These are phyloP conservation scores for Simmondsia chinensis DNA, from an alignment of 148 eudicot species.

Conservation along the genomic window DNA sequence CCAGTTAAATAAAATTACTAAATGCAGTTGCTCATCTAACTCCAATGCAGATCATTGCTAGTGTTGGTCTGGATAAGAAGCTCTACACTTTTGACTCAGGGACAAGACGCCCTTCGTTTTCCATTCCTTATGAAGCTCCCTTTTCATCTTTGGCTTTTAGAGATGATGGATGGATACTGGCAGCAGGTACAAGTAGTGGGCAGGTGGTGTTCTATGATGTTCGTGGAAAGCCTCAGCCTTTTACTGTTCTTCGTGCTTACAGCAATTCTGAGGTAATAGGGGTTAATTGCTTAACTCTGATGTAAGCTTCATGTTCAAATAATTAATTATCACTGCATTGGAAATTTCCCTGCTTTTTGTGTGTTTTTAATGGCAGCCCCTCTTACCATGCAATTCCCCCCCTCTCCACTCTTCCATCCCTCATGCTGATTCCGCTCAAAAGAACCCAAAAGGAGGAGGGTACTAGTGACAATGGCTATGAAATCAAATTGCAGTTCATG, in stretches of 20 bases:
- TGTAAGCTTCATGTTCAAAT: background rate
- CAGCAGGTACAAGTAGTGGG: constrained; percentile 92
- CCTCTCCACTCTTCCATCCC: too few species aligned
- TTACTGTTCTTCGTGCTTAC: constrained; percentile 87
- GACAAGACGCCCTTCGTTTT: constrained; percentile 46
- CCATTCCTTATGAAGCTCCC: constrained; percentile 80
- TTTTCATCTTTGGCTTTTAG: constrained; percentile 82
- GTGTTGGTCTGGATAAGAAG: constrained; percentile 92
- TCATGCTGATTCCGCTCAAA: too few species aligned
- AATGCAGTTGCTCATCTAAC: constrained; percentile 6
- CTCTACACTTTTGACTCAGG: constrained; percentile 77
- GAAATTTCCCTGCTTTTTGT: background rate
- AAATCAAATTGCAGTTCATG: too few species aligned
- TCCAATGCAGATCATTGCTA: constrained; percentile 66
- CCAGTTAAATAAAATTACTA: background rate
- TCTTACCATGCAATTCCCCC: too few species aligned
- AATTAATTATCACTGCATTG: background rate
- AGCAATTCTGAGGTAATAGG: constrained; percentile 80
- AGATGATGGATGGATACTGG: constrained; percentile 86
- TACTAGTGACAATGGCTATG: too few species aligned
- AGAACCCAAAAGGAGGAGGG: too few species aligned
- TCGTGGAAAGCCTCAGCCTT: constrained; percentile 89
- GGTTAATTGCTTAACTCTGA: background rate
- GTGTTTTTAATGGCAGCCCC: too few species aligned
- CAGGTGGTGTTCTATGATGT: constrained; percentile 85